Evolutionary conservation across 2,329 filamentous ascomycete genomes (phyloP).

Genomic region (Dactylellina sp.): DNA sequence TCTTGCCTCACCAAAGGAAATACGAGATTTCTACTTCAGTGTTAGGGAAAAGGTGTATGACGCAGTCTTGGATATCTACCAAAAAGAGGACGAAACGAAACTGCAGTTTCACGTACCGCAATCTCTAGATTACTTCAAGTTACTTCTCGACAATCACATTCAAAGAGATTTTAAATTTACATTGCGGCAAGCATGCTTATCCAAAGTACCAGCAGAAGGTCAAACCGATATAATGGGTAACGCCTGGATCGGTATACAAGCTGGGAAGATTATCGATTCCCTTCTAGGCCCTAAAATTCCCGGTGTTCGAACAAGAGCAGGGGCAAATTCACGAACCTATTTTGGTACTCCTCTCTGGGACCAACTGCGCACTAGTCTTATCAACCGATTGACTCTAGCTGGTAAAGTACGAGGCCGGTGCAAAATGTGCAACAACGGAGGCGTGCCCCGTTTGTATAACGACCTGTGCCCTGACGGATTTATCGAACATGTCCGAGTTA

Average conservation of each 20-base stretch:
- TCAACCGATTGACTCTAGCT: neutral
- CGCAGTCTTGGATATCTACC: neutral
- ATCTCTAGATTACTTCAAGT: neutral
- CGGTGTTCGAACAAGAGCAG: too few relatives aligned
- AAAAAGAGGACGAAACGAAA: neutral
- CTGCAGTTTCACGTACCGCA: neutral
- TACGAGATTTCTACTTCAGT: neutral
- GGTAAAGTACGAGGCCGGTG: neutral
- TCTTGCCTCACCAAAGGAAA: constrained; percentile 10
- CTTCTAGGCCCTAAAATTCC: neutral
- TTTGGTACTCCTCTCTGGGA: neutral
- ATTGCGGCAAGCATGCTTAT: neutral
- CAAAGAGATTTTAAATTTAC: neutral
- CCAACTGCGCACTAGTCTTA: neutral
- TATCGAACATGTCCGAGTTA: neutral
- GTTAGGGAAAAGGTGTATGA: neutral
- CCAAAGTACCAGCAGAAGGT: constrained; percentile 7
- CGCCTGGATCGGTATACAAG: neutral
- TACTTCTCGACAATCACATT: neutral
- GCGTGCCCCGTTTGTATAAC: too few relatives aligned
- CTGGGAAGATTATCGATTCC: neutral
- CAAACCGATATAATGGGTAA: constrained; percentile 13
- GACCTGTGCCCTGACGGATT: neutral
- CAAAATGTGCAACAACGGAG: neutral
- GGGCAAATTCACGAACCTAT: neutral